These are phyloP conservation scores for Symbiodinium natans DNA, from an alignment of 73 alveolate species.

Conservation along the genomic window DNA sequence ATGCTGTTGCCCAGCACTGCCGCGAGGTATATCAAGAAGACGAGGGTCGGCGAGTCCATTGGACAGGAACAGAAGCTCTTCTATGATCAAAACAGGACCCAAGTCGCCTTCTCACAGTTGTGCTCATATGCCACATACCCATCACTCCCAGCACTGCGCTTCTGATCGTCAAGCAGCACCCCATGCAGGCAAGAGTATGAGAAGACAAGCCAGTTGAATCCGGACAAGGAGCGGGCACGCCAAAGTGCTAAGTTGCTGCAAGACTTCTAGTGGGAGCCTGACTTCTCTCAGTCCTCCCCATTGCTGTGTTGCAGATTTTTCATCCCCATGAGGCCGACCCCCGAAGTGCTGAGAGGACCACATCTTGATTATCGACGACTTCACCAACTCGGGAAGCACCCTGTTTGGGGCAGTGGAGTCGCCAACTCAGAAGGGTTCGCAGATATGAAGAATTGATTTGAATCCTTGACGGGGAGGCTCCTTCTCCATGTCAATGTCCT, in stretches of 20 bases:
- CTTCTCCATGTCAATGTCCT: no score
- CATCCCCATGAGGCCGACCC: no score
- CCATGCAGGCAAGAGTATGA: conserved; percentile 59
- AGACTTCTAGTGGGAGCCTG: no score
- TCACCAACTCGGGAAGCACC: conserved; percentile 90
- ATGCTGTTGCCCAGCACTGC: no score
- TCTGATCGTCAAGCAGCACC: no score
- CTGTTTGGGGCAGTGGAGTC: conserved; percentile 76
- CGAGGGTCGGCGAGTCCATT: conserved; percentile 89
- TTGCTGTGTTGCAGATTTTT: no score
- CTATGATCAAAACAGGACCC: conserved; percentile 58
- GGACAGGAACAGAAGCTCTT: conserved; percentile 72
- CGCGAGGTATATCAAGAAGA: conserved; percentile 79
- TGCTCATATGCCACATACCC: neutral
- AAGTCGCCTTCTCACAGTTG: neutral
- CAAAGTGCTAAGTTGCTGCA: no score
- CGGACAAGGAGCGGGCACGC: conserved; percentile 39
- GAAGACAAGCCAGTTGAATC: conserved; percentile 53
- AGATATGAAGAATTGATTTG: neutral
- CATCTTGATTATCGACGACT: conserved; percentile 80
- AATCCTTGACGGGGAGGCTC: no score
- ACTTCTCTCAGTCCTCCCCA: no score
- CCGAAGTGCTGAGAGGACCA: conserved; percentile 49
- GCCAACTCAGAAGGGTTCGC: neutral
- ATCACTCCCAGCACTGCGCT: no score